Evolutionary conservation across 2,329 filamentous ascomycete genomes (phyloP).

Genomic region (Metarhizium humberi): DNA sequence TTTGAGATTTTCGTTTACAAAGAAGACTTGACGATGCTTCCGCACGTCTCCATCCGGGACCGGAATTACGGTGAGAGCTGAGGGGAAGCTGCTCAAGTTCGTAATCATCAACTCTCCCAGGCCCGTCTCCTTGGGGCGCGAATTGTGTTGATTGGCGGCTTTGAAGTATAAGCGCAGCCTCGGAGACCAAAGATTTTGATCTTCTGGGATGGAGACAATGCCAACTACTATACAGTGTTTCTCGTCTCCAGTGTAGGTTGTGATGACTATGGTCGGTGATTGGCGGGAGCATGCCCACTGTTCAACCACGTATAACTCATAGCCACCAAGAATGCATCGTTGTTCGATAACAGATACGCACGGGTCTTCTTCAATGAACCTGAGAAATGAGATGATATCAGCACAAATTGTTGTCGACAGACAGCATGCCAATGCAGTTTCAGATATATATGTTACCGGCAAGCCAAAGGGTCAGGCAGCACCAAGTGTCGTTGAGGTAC

Average conservation of each 20-base stretch:
- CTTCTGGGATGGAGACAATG: constrained; percentile 71
- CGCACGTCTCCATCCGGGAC: constrained; percentile 80
- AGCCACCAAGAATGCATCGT: constrained; percentile 62
- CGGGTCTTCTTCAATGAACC: constrained; percentile 78
- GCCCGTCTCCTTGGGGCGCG: constrained; percentile 70
- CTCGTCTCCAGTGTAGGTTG: constrained; percentile 83
- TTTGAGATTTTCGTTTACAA: constrained; percentile 92
- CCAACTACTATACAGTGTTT: constrained; percentile 70
- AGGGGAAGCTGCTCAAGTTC: constrained; percentile 86
- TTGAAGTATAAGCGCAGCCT: constrained; percentile 77
- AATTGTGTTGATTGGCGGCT: constrained; percentile 76
- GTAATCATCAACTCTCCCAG: constrained; percentile 88
- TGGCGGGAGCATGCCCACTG: constrained; percentile 94
- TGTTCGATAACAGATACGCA: constrained; percentile 67
- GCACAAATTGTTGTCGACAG: constrained; percentile 4
- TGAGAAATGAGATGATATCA: constrained; percentile 14
- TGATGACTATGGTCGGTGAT: constrained; percentile 85
- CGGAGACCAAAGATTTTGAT: constrained; percentile 72
- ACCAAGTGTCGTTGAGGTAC: constrained; percentile 37
- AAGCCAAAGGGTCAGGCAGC: constrained; percentile 50
- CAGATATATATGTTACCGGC: constrained; percentile 30
- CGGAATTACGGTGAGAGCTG: constrained; percentile 81
- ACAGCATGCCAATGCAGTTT: not conserved
- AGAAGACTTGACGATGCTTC: constrained; percentile 72
- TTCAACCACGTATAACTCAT: constrained; percentile 90